A percentile compares a stretch with the other conserved stretches of the same genome.
Evolutionary conservation across 78 protist species (phyloP).

Genomic region (Cavenderia fasciculata): DNA sequence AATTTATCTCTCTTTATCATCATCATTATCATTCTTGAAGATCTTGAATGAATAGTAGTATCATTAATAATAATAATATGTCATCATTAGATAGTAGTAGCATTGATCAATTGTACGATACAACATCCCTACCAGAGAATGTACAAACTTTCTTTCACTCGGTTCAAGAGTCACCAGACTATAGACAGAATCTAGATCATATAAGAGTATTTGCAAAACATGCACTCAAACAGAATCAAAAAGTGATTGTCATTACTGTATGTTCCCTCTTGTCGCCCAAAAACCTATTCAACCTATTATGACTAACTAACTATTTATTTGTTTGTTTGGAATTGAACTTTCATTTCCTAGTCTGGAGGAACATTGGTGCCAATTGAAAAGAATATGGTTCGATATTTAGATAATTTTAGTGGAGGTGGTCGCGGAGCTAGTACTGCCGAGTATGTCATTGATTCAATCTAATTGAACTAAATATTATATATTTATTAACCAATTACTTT

Average conservation of each 20-base stretch:
- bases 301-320: too few relatives aligned
- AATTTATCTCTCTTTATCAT: too few relatives aligned
- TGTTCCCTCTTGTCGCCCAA: too few relatives aligned
- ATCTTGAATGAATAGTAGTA: too few relatives aligned
- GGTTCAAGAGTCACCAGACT: slow-evolving; percentile 14
- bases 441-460: background rate
- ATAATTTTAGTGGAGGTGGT: slow-evolving; percentile 83
- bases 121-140: slow-evolving; percentile 3
- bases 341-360: slow-evolving; percentile 75
- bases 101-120: too few relatives aligned
- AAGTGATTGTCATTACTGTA: slow-evolving; percentile 58
- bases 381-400: slow-evolving; percentile 87
- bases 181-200: background rate
- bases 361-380: slow-evolving; percentile 86
- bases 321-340: too few relatives aligned
- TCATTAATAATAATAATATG: too few relatives aligned
- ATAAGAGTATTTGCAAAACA: slow-evolving; percentile 2
- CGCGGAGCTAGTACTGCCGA: slow-evolving; percentile 84
- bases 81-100: too few relatives aligned
- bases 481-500: background rate
- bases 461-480: background rate
- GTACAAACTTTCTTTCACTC: slow-evolving; percentile 20
- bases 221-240: slow-evolving; percentile 3
- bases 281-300: too few relatives aligned
- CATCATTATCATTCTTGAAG: too few relatives aligned